These are phyloP conservation scores for Myxozyma geophila DNA, from an alignment of 805 yeast species.

Conservation along the genomic window DNA sequence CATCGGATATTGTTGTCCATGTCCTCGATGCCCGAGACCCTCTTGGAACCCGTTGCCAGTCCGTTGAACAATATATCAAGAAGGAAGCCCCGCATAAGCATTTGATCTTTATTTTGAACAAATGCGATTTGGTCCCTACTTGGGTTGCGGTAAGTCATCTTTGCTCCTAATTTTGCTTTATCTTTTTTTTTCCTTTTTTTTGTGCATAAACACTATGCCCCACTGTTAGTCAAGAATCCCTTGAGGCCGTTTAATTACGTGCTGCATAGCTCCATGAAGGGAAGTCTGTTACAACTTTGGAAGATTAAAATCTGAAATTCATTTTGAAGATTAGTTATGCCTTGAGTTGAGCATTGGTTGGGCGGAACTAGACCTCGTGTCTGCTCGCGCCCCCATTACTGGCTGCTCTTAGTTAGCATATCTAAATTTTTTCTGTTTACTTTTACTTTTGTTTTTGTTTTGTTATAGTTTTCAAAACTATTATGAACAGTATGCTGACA, in stretches of 20 bases:
- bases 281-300: conserved; percentile 98
- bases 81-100: conserved; percentile 97
- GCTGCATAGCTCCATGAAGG: conserved; percentile 50
- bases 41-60: conserved; percentile 88
- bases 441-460: conserved; percentile 19
- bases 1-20: conserved; percentile 95
- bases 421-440: conserved; percentile 57
- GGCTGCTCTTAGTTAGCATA: conserved; percentile 84
- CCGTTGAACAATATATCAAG: conserved; percentile 89
- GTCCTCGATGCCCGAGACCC: conserved; percentile 98
- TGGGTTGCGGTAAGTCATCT: conserved; percentile 95
- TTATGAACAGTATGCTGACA: conserved; percentile 1
- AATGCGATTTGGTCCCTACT: conserved; percentile 97
- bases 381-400: conserved; percentile 30
- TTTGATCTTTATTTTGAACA: conserved; percentile 89
- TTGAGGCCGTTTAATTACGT: conserved; percentile 26
- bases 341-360: conserved; percentile 75
- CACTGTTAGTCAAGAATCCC: conserved; percentile 67
- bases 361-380: conserved; percentile 42
- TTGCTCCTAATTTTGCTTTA: conserved; percentile 11
- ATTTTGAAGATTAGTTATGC: conserved; percentile 56
- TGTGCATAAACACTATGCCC: conserved; percentile 44
- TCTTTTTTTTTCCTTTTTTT: conserved; percentile 10
- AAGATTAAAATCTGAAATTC: conserved; percentile 60
- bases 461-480: conserved; percentile 36